phyloP scores from a whole-genome alignment of 306 rosid genomes.

The Quercus ilex region DNA sequence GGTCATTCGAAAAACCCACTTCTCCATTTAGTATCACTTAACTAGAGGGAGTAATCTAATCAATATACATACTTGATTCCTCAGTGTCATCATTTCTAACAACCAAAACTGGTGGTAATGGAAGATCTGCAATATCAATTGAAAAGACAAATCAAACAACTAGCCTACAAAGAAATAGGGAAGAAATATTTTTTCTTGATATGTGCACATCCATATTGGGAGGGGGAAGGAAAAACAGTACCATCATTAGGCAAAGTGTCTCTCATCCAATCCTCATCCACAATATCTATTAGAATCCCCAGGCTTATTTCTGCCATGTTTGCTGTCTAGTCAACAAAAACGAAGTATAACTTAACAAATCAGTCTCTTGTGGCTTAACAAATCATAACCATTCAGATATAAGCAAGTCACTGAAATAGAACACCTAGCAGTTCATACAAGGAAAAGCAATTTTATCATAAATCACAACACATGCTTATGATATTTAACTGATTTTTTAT shows the following conservation, averaged over 20 bases:
- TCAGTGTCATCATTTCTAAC: not conserved
- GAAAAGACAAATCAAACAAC: not conserved
- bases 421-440: not conserved
- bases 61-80: conserved; percentile 3
- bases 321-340: not conserved
- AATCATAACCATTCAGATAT: not conserved
- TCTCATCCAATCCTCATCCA: conserved; percentile 8
- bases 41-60: not conserved
- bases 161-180: not conserved
- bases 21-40: not conserved
- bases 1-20: not conserved
- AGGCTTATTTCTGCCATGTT: not conserved
- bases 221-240: not conserved
- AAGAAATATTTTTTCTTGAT: not conserved
- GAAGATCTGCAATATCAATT: not conserved
- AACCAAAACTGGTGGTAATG: conserved; percentile 1
- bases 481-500: too few species aligned
- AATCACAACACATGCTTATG: too few species aligned
- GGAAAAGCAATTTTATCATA: not conserved
- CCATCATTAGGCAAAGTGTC: conserved; percentile 9
- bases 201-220: not conserved
- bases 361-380: not conserved
- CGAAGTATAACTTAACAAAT: not conserved
- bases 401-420: not conserved
- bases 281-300: conserved; percentile 5